These are phyloP conservation scores for Chlorella ohadii DNA, from an alignment of 139 green algal genomes.

Conservation along the genomic window DNA sequence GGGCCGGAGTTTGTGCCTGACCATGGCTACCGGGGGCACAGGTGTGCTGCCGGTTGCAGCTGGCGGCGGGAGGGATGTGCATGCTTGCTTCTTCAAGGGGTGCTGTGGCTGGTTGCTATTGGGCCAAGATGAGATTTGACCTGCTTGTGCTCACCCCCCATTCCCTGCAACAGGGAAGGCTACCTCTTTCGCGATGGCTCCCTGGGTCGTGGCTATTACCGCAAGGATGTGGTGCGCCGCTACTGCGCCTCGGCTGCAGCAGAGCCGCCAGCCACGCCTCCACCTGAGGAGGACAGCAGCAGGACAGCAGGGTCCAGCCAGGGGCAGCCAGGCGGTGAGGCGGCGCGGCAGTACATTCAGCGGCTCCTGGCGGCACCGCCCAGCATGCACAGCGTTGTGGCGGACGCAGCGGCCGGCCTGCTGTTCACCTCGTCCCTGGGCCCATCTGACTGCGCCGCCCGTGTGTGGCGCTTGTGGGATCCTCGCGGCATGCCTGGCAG, in stretches of 20 bases:
- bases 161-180: conserved; percentile 25
- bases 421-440: conserved; percentile 34
- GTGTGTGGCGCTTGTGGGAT: conserved; percentile 23
- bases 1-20: neutral
- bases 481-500: neutral
- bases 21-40: conserved; percentile 14
- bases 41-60: neutral
- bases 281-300: neutral
- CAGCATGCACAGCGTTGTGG: conserved; percentile 50
- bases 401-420: conserved; percentile 10
- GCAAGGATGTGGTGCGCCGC: conserved; percentile 38
- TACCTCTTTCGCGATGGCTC: conserved; percentile 38
- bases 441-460: neutral
- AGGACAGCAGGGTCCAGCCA: neutral
- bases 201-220: conserved; percentile 43
- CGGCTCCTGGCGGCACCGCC: neutral
- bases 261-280: neutral
- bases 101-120: neutral
- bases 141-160: neutral
- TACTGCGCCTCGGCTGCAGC: neutral
- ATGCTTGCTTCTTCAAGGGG: too few species aligned
- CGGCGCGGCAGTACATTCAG: conserved; percentile 25
- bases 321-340: neutral
- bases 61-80: neutral
- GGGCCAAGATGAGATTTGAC: neutral